Percentiles rank a stretch among this genome's conserved stretches.
Conservation (phyloP, 306 rosid species). For the Acacia crassicarpa region DNA sequence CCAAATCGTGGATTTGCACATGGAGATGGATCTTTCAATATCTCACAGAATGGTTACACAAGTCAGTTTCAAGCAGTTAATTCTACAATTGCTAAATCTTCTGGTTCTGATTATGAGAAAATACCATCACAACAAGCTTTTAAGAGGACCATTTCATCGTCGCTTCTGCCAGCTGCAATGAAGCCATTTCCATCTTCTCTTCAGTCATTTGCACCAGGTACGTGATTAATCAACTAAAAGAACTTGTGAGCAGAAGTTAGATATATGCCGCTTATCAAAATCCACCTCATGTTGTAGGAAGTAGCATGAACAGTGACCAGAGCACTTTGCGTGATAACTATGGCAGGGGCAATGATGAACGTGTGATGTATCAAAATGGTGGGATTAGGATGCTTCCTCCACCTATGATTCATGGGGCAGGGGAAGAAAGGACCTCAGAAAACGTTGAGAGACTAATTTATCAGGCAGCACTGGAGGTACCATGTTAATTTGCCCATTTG, state of each 20-base stretch:
- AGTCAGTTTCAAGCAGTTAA: constrained; percentile 46
- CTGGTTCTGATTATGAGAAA: constrained; percentile 54
- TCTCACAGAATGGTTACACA: constrained; percentile 46
- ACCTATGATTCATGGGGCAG: constrained; percentile 53
- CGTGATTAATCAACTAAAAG: constrained; percentile 36
- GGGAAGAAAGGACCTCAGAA: constrained; percentile 67
- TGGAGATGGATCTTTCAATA: constrained; percentile 35
- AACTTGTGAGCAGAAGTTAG: constrained; percentile 37
- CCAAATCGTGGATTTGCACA: constrained; percentile 35
- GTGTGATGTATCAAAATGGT: constrained; percentile 49
- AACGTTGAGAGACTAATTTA: constrained; percentile 83
- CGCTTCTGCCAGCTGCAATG: background rate
- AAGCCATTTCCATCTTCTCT: constrained; percentile 55
- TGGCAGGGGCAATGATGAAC: constrained; percentile 52
- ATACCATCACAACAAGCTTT: constrained; percentile 73
- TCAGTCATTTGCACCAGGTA: constrained; percentile 39
- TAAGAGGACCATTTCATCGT: constrained; percentile 55
- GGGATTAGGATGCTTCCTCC: constrained; percentile 63
- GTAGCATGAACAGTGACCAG: constrained; percentile 48
- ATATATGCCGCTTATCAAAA: constrained; percentile 41
- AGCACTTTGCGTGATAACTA: constrained; percentile 46
- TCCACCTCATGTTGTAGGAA: constrained; percentile 49
- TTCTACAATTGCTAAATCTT: constrained; percentile 47
- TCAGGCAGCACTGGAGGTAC: constrained; percentile 91
- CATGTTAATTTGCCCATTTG: constrained; percentile 10